phyloP scores from a whole-genome alignment of 371 early-diverging fungal genomes.

The Paraphysoderma sedebokerense region DNA sequence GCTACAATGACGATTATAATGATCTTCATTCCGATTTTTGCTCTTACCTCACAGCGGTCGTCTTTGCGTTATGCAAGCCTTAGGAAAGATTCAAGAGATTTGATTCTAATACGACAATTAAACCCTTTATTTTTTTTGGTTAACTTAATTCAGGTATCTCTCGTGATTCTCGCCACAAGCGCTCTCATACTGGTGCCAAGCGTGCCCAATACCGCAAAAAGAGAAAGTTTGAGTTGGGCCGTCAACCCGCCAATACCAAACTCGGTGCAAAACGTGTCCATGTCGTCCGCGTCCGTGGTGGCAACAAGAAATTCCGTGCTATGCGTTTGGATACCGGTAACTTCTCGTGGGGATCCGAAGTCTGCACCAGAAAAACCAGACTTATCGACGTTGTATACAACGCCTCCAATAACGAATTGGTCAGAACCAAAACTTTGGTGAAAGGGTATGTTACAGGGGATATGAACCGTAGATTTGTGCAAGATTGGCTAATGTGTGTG shows the following conservation, averaged over 20 bases:
- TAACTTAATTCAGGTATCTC: conserved; percentile 72
- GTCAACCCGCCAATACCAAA: conserved; percentile 97
- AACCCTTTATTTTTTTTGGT: neutral
- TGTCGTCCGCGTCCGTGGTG: conserved; percentile 94
- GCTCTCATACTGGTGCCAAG: conserved; percentile 95
- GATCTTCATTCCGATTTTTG: no score
- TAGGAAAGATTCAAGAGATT: neutral
- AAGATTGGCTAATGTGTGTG: no score
- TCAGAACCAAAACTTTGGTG: conserved; percentile 99
- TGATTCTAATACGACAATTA: neutral
- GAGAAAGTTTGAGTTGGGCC: conserved; percentile 98
- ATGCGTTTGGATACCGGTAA: conserved; percentile 94
- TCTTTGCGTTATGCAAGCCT: neutral
- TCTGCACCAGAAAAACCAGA: conserved; percentile 87
- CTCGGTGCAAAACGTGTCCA: conserved; percentile 91
- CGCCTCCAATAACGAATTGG: conserved; percentile 99
- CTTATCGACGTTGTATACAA: conserved; percentile 98
- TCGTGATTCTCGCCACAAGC: conserved; percentile 96
- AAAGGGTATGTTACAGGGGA: conserved; percentile 69
- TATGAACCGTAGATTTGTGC: no score
- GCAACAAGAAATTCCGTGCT: conserved; percentile 97
- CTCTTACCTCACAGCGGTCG: no score
- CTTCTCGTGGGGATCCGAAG: conserved; percentile 96
- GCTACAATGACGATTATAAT: neutral
- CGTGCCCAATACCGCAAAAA: conserved; percentile 96